These are phyloP conservation scores for Epichloe gansuensis DNA, from an alignment of 2,329 filamentous ascomycete genomes.

Conservation along the genomic window DNA sequence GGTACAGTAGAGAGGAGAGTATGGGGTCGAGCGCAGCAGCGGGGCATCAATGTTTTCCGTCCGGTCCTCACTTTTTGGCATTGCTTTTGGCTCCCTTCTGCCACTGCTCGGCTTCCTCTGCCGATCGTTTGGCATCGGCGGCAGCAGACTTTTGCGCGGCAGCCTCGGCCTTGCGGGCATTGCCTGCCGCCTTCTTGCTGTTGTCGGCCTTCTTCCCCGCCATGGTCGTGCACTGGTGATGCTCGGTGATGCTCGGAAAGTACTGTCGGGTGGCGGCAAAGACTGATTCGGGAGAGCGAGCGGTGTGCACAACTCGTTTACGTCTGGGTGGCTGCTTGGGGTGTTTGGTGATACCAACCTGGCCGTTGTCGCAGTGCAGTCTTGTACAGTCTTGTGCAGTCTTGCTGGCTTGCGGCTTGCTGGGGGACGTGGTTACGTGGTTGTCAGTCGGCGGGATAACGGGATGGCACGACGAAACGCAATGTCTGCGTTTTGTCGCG, in stretches of 20 bases:
- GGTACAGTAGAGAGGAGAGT: not conserved
- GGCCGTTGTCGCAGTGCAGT: constrained; percentile 1
- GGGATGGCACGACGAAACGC: not conserved
- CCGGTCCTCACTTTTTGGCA: constrained; percentile 62
- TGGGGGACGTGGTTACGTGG: not conserved
- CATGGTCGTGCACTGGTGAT: constrained; percentile 33
- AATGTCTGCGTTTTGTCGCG: not conserved
- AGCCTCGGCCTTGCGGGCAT: constrained; percentile 83
- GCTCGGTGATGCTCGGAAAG: constrained; percentile 5
- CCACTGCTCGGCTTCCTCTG: constrained; percentile 67
- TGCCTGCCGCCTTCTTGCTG: constrained; percentile 79
- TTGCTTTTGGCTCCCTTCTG: constrained; percentile 70
- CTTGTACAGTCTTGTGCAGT: not conserved
- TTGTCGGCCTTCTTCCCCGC: constrained; percentile 66
- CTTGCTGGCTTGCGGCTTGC: not conserved
- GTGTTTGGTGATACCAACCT: constrained; percentile 1
- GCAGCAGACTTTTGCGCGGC: constrained; percentile 68
- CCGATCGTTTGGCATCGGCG: constrained; percentile 52
- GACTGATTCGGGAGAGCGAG: not conserved
- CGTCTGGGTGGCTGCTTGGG: constrained; percentile 1
- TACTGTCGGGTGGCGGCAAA: not conserved
- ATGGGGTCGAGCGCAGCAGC: not conserved
- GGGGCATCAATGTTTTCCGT: not conserved
- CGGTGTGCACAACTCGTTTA: not conserved
- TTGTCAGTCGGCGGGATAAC: not conserved